A percentile compares a stretch with the other conserved stretches of the same genome.
These are phyloP conservation scores for Geotrichum candidum DNA, from an alignment of 1,139 yeast genomes.

Conservation along the genomic window DNA sequence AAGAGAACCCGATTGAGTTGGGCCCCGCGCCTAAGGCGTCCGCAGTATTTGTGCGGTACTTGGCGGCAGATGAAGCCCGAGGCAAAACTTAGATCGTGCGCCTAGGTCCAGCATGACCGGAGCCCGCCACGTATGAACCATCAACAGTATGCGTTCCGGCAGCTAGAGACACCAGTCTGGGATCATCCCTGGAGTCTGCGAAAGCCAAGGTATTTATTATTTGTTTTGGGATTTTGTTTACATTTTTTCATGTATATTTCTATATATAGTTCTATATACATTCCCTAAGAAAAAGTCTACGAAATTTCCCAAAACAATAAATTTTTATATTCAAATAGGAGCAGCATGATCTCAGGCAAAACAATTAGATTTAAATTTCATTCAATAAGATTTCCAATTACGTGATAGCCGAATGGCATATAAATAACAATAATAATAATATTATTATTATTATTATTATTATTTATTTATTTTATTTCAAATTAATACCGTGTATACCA, in stretches of 20 bases:
- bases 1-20: conserved; percentile 23
- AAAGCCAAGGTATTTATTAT: neutral
- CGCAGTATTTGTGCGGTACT: conserved; percentile 20
- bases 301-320: no score
- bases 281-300: no score
- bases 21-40: conserved; percentile 23
- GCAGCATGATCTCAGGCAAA: no score
- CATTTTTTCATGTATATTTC: neutral
- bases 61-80: conserved; percentile 7
- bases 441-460: no score
- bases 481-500: no score
- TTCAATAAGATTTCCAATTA: no score
- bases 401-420: no score
- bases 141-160: neutral
- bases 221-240: neutral
- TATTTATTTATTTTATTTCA: no score
- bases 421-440: no score
- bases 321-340: no score
- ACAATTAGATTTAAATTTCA: no score
- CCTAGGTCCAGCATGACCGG: neutral
- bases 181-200: neutral
- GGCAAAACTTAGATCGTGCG: neutral
- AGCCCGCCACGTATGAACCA: neutral
- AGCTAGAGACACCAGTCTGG: neutral
- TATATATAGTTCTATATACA: neutral